These are phyloP conservation scores for Hyaloscypha variabilis DNA, from an alignment of 495 filamentous ascomycete species.

Conservation along the genomic window DNA sequence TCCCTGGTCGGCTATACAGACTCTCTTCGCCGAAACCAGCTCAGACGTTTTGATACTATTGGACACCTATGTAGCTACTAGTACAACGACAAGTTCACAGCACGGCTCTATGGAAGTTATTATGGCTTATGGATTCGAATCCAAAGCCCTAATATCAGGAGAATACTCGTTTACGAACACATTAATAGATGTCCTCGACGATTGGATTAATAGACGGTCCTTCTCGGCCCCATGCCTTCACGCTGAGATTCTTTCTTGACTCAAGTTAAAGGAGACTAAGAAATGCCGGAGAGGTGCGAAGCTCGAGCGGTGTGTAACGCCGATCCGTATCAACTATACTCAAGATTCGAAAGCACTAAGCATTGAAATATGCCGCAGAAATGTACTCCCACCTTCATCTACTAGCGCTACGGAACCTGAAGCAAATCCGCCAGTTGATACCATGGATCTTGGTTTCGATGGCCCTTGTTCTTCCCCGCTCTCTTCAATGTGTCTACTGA, in stretches of 20 bases:
- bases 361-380: conserved; percentile 6
- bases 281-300: conserved; percentile 39
- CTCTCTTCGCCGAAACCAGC: conserved; percentile 48
- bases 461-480: no score
- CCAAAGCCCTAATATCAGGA: conserved; percentile 50
- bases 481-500: no score
- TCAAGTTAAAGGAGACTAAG: conserved; percentile 52
- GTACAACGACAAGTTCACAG: conserved; percentile 20
- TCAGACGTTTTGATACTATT: conserved; percentile 57
- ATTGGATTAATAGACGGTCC: conserved; percentile 44
- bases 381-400: background rate
- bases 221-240: conserved; percentile 56
- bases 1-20: conserved; percentile 56
- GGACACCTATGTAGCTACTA: conserved; percentile 55
- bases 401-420: no score
- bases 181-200: conserved; percentile 52
- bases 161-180: conserved; percentile 53
- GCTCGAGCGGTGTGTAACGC: conserved; percentile 4
- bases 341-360: background rate
- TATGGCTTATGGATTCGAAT: conserved; percentile 54
- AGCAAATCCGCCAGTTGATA: no score
- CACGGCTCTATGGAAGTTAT: conserved; percentile 56
- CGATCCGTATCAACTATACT: conserved; percentile 8
- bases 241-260: conserved; percentile 48
- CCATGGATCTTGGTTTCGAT: no score